Conservation (phyloP, 495 filamentous ascomycete species). For the Penicillium longicatenatum region DNA sequence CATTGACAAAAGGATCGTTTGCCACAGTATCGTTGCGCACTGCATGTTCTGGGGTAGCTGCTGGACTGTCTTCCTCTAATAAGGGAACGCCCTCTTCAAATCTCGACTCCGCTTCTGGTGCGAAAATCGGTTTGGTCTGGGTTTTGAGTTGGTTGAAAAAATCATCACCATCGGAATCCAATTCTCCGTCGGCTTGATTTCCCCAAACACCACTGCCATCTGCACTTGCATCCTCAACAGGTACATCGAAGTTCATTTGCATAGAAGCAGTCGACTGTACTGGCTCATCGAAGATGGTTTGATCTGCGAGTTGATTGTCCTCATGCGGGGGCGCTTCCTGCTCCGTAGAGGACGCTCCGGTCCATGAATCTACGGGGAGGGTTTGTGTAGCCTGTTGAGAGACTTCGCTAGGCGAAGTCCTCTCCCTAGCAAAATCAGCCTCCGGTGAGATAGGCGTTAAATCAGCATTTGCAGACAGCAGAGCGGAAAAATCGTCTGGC, state of each 20-base stretch:
- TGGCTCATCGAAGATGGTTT: not conserved
- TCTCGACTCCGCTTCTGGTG: conserved; percentile 47
- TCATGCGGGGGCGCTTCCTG: not conserved
- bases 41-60: conserved; percentile 20
- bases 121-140: conserved; percentile 49
- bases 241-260: not conserved
- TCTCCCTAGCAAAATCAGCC: not conserved
- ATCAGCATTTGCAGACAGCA: conserved; percentile 1
- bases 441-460: not conserved
- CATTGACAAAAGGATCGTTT: conserved; percentile 37
- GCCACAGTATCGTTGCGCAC: conserved; percentile 20
- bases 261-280: not conserved
- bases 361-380: not conserved
- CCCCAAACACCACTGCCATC: conserved; percentile 19
- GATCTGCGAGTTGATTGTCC: not conserved
- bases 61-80: conserved; percentile 33
- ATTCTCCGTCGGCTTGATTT: conserved; percentile 28
- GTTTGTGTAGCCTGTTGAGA: not conserved
- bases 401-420: not conserved
- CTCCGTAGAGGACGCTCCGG: not conserved
- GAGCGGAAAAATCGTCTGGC: conserved; percentile 7
- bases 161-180: conserved; percentile 46
- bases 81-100: conserved; percentile 52
- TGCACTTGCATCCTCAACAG: not conserved
- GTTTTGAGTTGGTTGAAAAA: conserved; percentile 54